Conservation (phyloP, 2,329 filamentous ascomycete genomes). For the Exophiala xenobiotica region DNA sequence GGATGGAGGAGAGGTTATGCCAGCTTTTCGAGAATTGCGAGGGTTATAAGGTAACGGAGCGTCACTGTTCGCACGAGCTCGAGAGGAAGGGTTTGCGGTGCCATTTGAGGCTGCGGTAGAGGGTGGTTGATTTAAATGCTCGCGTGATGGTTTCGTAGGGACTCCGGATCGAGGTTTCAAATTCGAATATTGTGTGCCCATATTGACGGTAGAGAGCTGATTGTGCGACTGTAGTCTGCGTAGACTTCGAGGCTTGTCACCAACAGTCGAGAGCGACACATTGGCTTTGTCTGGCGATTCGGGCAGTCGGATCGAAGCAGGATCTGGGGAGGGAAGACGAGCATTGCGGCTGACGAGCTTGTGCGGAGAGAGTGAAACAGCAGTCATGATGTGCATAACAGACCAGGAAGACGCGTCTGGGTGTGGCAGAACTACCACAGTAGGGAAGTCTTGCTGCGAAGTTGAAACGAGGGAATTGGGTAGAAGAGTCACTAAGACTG, state of each 20-base stretch:
- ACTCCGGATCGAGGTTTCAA: constrained; percentile 16
- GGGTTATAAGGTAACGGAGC: constrained; percentile 48
- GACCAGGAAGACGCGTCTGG: constrained; percentile 15
- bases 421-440: constrained; percentile 1
- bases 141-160: constrained; percentile 21
- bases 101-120: constrained; percentile 40
- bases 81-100: constrained; percentile 28
- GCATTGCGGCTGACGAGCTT: constrained; percentile 24
- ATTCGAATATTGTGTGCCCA: constrained; percentile 37
- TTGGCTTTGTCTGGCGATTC: constrained; percentile 28
- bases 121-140: constrained; percentile 44
- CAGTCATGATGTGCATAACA: constrained; percentile 15
- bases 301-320: constrained; percentile 18
- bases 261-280: constrained; percentile 53
- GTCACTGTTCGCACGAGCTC: constrained; percentile 70
- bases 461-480: constrained; percentile 6
- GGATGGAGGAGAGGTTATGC: constrained; percentile 18
- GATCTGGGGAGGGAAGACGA: constrained; percentile 22
- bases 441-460: background rate
- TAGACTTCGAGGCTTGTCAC: constrained; percentile 65
- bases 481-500: background rate
- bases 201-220: constrained; percentile 48
- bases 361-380: constrained; percentile 23
- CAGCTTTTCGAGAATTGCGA: constrained; percentile 3
- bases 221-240: constrained; percentile 76